Percentiles rank a stretch among this genome's conserved stretches.
Evolutionary conservation across 2,329 filamentous ascomycete genomes (phyloP).

Genomic region (Calonectria pauciramosa): DNA sequence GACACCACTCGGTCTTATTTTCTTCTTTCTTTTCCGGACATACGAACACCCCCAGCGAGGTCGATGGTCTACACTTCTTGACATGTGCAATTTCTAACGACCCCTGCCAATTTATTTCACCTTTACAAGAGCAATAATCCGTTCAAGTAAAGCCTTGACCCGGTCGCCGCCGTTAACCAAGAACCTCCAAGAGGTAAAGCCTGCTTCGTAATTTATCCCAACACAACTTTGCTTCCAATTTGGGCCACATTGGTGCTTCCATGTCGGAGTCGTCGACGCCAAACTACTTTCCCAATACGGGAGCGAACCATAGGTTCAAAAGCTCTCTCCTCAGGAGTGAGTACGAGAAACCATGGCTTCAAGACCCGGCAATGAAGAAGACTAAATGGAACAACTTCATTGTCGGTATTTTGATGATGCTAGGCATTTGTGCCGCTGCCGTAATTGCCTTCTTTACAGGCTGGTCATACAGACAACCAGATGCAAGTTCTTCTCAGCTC

Average conservation of each 20-base stretch:
- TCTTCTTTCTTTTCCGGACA: not conserved
- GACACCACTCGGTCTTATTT: not conserved
- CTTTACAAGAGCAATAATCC: not conserved
- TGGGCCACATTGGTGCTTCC: not conserved
- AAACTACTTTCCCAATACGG: slow-evolving; percentile 9
- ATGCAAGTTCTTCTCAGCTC: slow-evolving; percentile 25
- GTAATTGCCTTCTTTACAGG: slow-evolving; percentile 50
- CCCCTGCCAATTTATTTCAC: not conserved
- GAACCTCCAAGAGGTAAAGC: not conserved
- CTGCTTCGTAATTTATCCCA: not conserved
- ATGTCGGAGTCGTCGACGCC: slow-evolving; percentile 1
- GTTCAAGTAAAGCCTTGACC: not conserved
- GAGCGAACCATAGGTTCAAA: slow-evolving; percentile 2
- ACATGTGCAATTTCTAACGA: not conserved
- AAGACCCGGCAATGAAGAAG: slow-evolving; percentile 49
- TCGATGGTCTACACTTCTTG: not conserved
- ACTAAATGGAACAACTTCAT: slow-evolving; percentile 54
- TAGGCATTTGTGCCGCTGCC: slow-evolving; percentile 52
- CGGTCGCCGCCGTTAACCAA: not conserved
- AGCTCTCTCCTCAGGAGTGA: slow-evolving; percentile 26
- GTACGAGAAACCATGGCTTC: slow-evolving; percentile 57
- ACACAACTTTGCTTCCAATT: not conserved
- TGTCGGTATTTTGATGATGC: slow-evolving; percentile 46
- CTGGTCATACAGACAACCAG: slow-evolving; percentile 42
- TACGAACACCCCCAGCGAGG: not conserved